A percentile compares a stretch with the other conserved stretches of the same genome.
Conservation (phyloP, 345 rosid species). For the Nasturtium officinale region DNA sequence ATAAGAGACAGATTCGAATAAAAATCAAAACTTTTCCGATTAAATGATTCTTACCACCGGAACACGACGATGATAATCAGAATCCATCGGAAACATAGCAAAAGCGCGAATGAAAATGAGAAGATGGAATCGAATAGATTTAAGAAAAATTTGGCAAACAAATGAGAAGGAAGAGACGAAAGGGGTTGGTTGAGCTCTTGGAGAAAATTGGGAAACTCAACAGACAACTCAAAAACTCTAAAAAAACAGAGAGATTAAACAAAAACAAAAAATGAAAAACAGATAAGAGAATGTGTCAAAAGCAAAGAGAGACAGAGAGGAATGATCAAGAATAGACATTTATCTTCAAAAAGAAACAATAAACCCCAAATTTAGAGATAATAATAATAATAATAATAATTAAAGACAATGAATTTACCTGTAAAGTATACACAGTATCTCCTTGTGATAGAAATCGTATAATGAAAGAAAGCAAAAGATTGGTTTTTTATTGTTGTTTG, state of each 20-base stretch:
- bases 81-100: conserved; percentile 48
- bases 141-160: conserved; percentile 18
- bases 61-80: conserved; percentile 41
- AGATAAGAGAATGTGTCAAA: conserved; percentile 30
- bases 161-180: conserved; percentile 21
- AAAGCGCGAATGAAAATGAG: not conserved
- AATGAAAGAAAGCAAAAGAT: not conserved
- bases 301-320: conserved; percentile 40
- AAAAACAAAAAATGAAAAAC: not conserved
- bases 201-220: conserved; percentile 4
- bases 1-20: not conserved
- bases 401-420: conserved; percentile 37
- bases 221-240: conserved; percentile 18
- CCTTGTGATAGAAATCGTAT: not conserved
- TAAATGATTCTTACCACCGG: conserved; percentile 40
- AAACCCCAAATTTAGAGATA: conserved; percentile 34
- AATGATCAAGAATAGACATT: conserved; percentile 35
- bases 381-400: conserved; percentile 12
- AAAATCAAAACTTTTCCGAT: conserved; percentile 9
- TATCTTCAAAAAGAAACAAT: not conserved
- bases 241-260: conserved; percentile 11
- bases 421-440: conserved; percentile 17
- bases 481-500: conserved; percentile 20
- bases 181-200: conserved; percentile 4
- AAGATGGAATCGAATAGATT: not conserved